Conservation (phyloP, 1,139 yeast genomes). For the Scheffersomyces cryptocercus region DNA sequence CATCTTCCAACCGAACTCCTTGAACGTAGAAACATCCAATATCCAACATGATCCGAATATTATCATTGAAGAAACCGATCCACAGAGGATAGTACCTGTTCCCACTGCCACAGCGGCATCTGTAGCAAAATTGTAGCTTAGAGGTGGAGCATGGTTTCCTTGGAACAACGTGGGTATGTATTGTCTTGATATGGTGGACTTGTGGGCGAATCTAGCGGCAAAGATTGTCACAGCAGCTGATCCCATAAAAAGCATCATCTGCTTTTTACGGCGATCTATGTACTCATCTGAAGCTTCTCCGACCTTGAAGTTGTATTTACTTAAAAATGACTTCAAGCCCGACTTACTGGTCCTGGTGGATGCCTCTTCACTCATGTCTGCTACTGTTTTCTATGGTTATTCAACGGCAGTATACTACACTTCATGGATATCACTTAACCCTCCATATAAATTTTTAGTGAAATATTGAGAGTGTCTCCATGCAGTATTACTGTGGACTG, state of each 20-base stretch:
- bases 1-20: constrained; percentile 74
- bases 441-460: no score
- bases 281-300: constrained; percentile 42
- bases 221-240: constrained; percentile 72
- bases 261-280: constrained; percentile 62
- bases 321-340: constrained; percentile 2
- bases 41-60: constrained; percentile 81
- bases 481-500: no score
- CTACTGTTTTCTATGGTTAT: no score
- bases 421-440: no score
- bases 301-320: constrained; percentile 31
- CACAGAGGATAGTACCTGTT: constrained; percentile 75
- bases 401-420: no score
- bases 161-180: constrained; percentile 80
- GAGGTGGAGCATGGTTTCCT: constrained; percentile 84
- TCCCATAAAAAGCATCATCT: constrained; percentile 71
- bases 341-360: background rate
- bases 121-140: constrained; percentile 67
- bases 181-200: constrained; percentile 71
- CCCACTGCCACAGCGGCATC: constrained; percentile 90
- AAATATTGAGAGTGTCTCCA: no score
- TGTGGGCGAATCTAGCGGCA: constrained; percentile 72
- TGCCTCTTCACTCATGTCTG: background rate
- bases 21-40: constrained; percentile 63
- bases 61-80: constrained; percentile 70